Base-by-base conservation (phyloP, 148 eudicot species). In the Limonium bicolor region DNA sequence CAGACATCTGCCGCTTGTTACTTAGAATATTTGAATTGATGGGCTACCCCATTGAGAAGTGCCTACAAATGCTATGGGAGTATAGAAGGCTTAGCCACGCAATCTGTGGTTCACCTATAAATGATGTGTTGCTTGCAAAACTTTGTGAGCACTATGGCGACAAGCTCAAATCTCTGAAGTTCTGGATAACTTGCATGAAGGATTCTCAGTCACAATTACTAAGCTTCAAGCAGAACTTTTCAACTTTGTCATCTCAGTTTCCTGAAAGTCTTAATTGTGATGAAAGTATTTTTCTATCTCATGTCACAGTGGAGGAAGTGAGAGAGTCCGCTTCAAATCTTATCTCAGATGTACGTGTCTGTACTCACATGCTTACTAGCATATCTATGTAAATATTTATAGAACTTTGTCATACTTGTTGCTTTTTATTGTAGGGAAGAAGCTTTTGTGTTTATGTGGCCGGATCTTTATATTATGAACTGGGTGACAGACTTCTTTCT, bases 71-170 rank as follows among this genome's bases (percentile, higher is more conserved):
- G 48, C 59, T 90, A 54, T 90, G 99, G 95, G 73, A 67, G 59
- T 70, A 58, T 42, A 75, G 75, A 60, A 84, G 99, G 61, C 76
- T 90, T 38, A 68, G 69, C 37, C 95, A 90, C 60, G 80, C 82
- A 33, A 85, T 90, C 41, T 90, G 99, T 67, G 69, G 60, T 54
- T 69, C 78, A 59, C 85, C 87, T 30, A 44, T 84, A 48, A 67
- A 64, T 55, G 85, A 77, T 46, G 56, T 54, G 32, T 68, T 78
- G 26, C 46, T 90, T 14, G 26, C 8, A 28, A 65, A 61, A 35
- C 59, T 80, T 41, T 68, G 71, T 12, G 33, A 67, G 65, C 66
- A 66, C 31, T 74, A 65, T 61, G 69, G 62, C 27, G 59, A 66
- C 56, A 39, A 46, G 45, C 63, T 67, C 23, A 64, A 59, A 40